Base-by-base conservation (phyloP, 2,329 filamentous ascomycete genomes). In the Aurifilum marmelostoma region DNA sequence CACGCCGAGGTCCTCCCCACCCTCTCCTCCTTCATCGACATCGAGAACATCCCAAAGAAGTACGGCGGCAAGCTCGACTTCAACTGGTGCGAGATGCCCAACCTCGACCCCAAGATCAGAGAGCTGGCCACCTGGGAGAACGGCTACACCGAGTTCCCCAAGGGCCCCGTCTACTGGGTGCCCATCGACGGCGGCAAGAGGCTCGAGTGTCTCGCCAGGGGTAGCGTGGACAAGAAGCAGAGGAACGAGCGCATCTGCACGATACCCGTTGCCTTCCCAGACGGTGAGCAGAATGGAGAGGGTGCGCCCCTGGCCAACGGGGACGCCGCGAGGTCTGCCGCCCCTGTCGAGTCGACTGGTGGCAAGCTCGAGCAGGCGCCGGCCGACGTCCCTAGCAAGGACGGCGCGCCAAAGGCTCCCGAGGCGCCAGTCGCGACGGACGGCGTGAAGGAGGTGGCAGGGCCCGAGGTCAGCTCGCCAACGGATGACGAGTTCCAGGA, bases 51-150 rank as follows among this genome's bases (percentile, higher is more conserved):
- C 71, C 95, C 95, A 24, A 94, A 92, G 78, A 89, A 91, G 78
- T 98, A 97, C 77, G 95, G 95, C 70, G 95, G 95, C 59, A 87
- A 93, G 72, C 86, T 97, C 11, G 91, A 97, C 32, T 97, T 92
- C 82, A 81, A 86, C 63, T 97, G 92, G 81, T 93, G 93, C 67
- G 88, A 92, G 71, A 83, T 90, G 79, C 90, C 92, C 8, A 86
- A 88, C 65, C 80, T 94, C n/a, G 94, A 97, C 73, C 86, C 87
- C 0, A 77, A 79, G 41, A 85, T 88, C 77, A 79, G 82, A 54
- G 82, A 83, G 27, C 76, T 84, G 52, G 75, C 85, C 27, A 74
- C 78, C 16, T 90, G 86, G 84, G 84, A 86, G 74, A 82, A 83
- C 58, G 85, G 83, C 4, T 74, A 83, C 74, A 81, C 77, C n/a